Evolutionary conservation across 768 basidiomycete genomes (phyloP), one percentile per base, ranked within the genome.

Genomic region (Naganishia vaughanmartiniae): DNA sequence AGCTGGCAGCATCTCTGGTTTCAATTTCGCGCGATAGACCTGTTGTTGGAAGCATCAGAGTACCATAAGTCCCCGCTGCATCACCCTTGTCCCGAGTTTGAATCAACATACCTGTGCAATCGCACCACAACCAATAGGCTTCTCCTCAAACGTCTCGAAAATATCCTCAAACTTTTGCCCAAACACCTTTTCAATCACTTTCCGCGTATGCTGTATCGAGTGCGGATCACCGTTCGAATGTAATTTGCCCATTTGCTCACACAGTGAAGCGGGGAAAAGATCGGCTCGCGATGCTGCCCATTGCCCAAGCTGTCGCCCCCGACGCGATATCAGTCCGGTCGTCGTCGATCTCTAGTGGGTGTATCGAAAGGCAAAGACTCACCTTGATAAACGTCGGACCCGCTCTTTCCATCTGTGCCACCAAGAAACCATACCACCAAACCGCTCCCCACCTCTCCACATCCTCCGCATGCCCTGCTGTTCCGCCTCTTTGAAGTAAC

Each of bases 211-310:
- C 26, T 78, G 73, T 69, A 97, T 81, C 5, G 89, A 84, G 82
- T 99, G 96, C 0, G 90, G 87, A 73, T 86, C 88, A 72, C 89
- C 93, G 70, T 86, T 89, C 0, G 96, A 98, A 79, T 99, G 96
- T 24, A 97, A 84, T 55, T 88, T 86, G 36, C 91, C 91, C 74
- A 99, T 84, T 70, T 86, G 86, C 67, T 90, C 86, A 81, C 96
- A 99, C 24, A 99, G 87, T 15, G 87, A 80, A 26, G 88, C 84
- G 2, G 96, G 92, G 82, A 99, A 98, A 2, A 99, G 84, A 81
- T 99, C 96, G 48, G 89, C 90, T 42, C 96, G 87, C 19, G 94
- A 93, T 17, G 90, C 96, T 9, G 96, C 96, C 96, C 96, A 99
- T 86, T 99, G 96, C 5, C 93, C 90, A 67, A 99, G 86, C 93